These are phyloP conservation scores for Colletotrichum cuscutae DNA, from an alignment of 2,329 filamentous ascomycete genomes.

Conservation along the genomic window DNA sequence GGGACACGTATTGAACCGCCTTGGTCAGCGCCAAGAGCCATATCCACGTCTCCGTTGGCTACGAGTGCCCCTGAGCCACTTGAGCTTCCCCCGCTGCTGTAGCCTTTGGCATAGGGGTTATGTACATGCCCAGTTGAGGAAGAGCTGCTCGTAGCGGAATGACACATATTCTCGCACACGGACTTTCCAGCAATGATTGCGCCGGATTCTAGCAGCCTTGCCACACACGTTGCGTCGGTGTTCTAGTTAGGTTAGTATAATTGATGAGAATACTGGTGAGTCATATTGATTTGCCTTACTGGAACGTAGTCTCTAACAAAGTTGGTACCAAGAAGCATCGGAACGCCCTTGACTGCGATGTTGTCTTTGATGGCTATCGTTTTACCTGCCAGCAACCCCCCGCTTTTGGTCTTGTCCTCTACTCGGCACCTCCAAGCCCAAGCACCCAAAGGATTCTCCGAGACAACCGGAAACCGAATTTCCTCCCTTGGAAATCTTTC, in stretches of 20 bases:
- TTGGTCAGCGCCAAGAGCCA: conserved; percentile 45
- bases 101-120: conserved; percentile 39
- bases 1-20: conserved; percentile 46
- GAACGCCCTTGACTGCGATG: conserved; percentile 38
- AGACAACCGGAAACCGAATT: conserved; percentile 25
- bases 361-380: conserved; percentile 44
- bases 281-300: background rate
- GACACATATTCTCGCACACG: conserved; percentile 45
- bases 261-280: fast-evolving
- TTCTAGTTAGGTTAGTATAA: background rate
- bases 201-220: conserved; percentile 38
- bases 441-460: conserved; percentile 45
- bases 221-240: conserved; percentile 16
- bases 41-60: conserved; percentile 39
- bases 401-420: background rate
- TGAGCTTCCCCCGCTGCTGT: conserved; percentile 43
- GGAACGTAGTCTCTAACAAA: conserved; percentile 12
- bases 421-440: conserved; percentile 47
- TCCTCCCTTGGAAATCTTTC: conserved; percentile 1
- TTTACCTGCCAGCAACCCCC: conserved; percentile 32
- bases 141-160: conserved; percentile 41
- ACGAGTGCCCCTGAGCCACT: conserved; percentile 46
- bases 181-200: conserved; percentile 40
- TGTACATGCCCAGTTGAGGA: conserved; percentile 43
- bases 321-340: conserved; percentile 22